Evolutionary conservation across 192 early-diverging fungal genomes (phyloP).

Genomic region (Endogone sp.): DNA sequence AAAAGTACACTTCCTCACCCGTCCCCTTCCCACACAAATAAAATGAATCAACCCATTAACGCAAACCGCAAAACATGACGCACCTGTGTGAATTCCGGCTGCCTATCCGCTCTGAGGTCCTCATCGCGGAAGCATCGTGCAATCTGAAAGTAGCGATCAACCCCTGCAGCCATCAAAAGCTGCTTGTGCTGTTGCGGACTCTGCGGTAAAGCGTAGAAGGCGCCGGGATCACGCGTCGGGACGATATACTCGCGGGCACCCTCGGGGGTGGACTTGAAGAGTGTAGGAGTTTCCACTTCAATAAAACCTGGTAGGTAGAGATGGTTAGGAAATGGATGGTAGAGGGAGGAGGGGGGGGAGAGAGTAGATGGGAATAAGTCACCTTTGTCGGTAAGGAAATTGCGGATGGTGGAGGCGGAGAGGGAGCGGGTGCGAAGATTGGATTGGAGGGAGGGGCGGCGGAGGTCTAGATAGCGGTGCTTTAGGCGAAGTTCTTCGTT

Average conservation of each 20-base stretch:
- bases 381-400: conserved; percentile 64
- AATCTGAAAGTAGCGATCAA: conserved; percentile 92
- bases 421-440: conserved; percentile 70
- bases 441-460: conserved; percentile 67
- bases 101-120: conserved; percentile 79
- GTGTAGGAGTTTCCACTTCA: conserved; percentile 89
- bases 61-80: conserved; percentile 1
- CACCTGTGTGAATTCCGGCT: conserved; percentile 94
- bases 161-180: conserved; percentile 83
- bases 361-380: conserved; percentile 7
- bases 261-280: conserved; percentile 92
- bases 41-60: too few relatives aligned
- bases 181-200: conserved; percentile 95
- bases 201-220: conserved; percentile 87
- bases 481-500: conserved; percentile 74
- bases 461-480: conserved; percentile 78
- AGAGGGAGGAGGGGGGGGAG: neutral
- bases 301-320: conserved; percentile 54
- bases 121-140: conserved; percentile 93
- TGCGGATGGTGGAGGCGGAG: conserved; percentile 61
- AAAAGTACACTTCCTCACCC: too few relatives aligned
- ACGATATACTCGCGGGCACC: conserved; percentile 94
- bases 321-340: conserved; percentile 8
- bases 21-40: too few relatives aligned
- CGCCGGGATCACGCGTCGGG: conserved; percentile 69